Conservation (phyloP, 1,284 basidiomycete species). For the Coniferiporia weirii region DNA sequence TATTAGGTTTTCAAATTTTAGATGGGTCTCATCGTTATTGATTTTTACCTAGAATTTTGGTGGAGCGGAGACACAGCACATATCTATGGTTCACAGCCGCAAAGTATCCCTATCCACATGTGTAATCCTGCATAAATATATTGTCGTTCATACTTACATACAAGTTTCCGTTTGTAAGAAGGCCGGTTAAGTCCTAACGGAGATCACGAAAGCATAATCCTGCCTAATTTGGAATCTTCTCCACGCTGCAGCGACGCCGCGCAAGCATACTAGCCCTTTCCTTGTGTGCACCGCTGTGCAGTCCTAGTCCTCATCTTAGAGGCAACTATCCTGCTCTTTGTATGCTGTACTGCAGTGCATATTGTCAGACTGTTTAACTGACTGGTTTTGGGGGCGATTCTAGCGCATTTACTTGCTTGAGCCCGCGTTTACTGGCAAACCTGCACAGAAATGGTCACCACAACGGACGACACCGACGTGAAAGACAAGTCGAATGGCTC, state of each 20-base stretch:
- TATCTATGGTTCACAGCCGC: no score
- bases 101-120: no score
- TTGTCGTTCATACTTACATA: no score
- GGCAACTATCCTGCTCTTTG: neutral
- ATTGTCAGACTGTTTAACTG: neutral
- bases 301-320: neutral
- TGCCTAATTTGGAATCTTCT: no score
- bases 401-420: neutral
- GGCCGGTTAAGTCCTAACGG: no score
- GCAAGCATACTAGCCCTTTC: neutral
- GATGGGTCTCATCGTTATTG: conserved; percentile 16
- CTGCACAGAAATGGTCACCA: conserved; percentile 5
- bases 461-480: neutral
- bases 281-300: neutral
- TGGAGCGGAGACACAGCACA: no score
- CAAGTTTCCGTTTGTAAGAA: no score
- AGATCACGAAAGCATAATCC: no score
- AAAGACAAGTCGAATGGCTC: neutral
- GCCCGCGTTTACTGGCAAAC: neutral
- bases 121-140: no score
- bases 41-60: no score
- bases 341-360: neutral
- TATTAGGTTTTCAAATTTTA: conserved; percentile 58
- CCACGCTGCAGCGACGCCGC: neutral
- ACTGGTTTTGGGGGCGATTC: neutral